Evolutionary conservation across 2,329 filamentous ascomycete species (phyloP).

Genomic region (Colletotrichum musicola): DNA sequence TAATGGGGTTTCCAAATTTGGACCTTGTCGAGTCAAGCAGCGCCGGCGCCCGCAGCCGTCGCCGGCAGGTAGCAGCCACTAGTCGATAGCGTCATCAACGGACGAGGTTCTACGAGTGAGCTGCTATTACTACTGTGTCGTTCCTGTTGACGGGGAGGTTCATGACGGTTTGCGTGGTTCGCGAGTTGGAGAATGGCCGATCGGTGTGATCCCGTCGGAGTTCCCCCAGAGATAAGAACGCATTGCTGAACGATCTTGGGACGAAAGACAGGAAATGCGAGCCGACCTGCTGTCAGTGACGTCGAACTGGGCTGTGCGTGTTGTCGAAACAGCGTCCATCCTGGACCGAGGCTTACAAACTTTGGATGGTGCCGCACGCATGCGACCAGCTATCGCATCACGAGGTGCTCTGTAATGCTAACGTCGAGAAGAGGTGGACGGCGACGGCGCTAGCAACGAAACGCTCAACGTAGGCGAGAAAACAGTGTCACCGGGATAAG

Average conservation of each 20-base stretch:
- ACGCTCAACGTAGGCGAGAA: conserved; percentile 5
- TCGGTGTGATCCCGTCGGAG: conserved; percentile 16
- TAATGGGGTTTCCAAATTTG: conserved; percentile 15
- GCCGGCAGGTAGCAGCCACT: not conserved
- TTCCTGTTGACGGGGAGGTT: not conserved
- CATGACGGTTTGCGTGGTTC: not conserved
- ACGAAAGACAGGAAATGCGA: conserved; percentile 25
- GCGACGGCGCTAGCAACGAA: not conserved
- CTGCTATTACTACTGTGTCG: not conserved
- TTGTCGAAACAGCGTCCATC: conserved; percentile 21
- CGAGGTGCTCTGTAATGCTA: not conserved
- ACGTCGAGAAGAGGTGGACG: not conserved
- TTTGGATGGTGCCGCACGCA: conserved; percentile 12
- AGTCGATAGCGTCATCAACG: not conserved
- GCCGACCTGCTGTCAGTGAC: conserved; percentile 30
- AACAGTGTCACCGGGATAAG: conserved; percentile 5
- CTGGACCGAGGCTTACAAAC: conserved; percentile 7
- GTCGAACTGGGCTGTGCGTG: conserved; percentile 21
- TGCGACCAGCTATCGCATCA: conserved; percentile 10
- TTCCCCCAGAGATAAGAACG: conserved; percentile 16
- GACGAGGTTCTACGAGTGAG: conserved; percentile 6
- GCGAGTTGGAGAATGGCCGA: not conserved
- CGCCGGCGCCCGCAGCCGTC: not conserved
- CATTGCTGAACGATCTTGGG: conserved; percentile 12
- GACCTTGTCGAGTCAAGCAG: conserved; percentile 10